Percentiles rank a stretch among this genome's conserved stretches.
These are phyloP conservation scores for Penicillium corylophilum DNA, from an alignment of 2,329 filamentous ascomycete species.

Conservation along the genomic window DNA sequence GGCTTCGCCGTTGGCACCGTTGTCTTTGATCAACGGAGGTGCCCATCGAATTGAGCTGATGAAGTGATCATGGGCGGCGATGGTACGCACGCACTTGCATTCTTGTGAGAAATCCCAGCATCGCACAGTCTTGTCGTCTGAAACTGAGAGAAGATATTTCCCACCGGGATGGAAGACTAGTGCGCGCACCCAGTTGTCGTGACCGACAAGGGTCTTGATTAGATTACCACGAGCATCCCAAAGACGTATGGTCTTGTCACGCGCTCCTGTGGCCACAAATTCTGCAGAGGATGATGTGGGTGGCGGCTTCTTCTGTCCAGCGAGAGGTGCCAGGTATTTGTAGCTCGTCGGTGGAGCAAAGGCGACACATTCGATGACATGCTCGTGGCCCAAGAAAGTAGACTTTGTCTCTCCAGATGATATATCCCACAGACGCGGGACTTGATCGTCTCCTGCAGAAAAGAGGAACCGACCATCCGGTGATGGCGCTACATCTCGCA, in stretches of 20 bases:
- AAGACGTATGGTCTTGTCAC: constrained; percentile 86
- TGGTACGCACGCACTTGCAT: constrained; percentile 80
- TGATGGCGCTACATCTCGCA: constrained; percentile 82
- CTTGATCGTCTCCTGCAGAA: constrained; percentile 79
- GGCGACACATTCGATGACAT: constrained; percentile 80
- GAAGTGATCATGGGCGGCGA: constrained; percentile 78
- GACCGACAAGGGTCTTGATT: constrained; percentile 79
- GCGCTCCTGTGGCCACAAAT: constrained; percentile 82
- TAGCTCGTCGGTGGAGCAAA: constrained; percentile 81
- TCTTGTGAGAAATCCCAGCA: constrained; percentile 95
- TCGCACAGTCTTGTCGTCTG: constrained; percentile 86
- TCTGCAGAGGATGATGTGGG: constrained; percentile 72
- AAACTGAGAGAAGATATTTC: constrained; percentile 80
- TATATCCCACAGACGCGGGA: constrained; percentile 81
- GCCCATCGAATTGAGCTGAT: constrained; percentile 87
- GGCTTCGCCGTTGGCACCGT: constrained; percentile 10
- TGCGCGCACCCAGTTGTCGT: constrained; percentile 91
- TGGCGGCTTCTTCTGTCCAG: constrained; percentile 80
- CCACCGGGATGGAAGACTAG: constrained; percentile 88
- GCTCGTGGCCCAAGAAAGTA: constrained; percentile 81
- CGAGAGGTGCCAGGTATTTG: constrained; percentile 70
- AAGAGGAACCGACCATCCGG: constrained; percentile 79
- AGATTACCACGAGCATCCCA: constrained; percentile 85
- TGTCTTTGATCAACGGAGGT: constrained; percentile 39
- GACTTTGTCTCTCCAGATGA: constrained; percentile 72